A percentile compares a stretch with the other conserved stretches of the same genome.
Evolutionary conservation across 768 basidiomycete species (phyloP).

Genomic region (Amanita molliuscula): DNA sequence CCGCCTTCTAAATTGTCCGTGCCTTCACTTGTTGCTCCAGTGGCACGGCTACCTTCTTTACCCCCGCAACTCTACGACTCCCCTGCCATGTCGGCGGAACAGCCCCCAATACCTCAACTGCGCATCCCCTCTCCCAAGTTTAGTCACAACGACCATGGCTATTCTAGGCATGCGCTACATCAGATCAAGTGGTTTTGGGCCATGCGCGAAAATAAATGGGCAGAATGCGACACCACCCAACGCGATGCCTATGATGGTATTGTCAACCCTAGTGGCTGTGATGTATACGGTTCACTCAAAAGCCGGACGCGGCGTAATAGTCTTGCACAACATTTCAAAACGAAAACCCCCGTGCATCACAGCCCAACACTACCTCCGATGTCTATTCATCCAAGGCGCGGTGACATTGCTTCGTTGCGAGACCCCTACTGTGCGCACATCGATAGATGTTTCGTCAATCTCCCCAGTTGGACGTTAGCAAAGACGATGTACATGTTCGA

Average conservation of each 20-base stretch:
- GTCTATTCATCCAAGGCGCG: conserved; percentile 48
- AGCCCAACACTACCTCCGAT: conserved; percentile 20
- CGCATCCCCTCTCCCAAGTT: conserved; percentile 25
- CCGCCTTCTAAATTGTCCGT: not conserved
- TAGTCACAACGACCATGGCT: conserved; percentile 45
- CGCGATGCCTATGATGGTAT: not conserved
- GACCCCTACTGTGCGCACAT: conserved; percentile 47
- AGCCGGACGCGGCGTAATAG: not conserved
- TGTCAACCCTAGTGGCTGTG: not conserved
- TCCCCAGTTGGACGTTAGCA: conserved; percentile 55
- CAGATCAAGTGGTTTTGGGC: conserved; percentile 59
- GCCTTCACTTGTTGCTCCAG: conserved; percentile 1
- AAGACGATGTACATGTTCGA: conserved; percentile 60
- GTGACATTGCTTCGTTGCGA: conserved; percentile 47
- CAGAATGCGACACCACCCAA: conserved; percentile 18
- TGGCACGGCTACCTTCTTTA: conserved; percentile 3
- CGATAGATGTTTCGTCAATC: conserved; percentile 47
- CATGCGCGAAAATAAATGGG: conserved; percentile 42
- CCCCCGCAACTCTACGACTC: conserved; percentile 1
- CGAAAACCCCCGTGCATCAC: conserved; percentile 3
- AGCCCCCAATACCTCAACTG: conserved; percentile 4
- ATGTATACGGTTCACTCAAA: not conserved
- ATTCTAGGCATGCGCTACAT: conserved; percentile 48
- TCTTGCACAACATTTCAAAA: conserved; percentile 4
- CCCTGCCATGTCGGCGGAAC: not conserved